Conservation (phyloP, 1,284 basidiomycete genomes). For the Ustilago tritici region DNA sequence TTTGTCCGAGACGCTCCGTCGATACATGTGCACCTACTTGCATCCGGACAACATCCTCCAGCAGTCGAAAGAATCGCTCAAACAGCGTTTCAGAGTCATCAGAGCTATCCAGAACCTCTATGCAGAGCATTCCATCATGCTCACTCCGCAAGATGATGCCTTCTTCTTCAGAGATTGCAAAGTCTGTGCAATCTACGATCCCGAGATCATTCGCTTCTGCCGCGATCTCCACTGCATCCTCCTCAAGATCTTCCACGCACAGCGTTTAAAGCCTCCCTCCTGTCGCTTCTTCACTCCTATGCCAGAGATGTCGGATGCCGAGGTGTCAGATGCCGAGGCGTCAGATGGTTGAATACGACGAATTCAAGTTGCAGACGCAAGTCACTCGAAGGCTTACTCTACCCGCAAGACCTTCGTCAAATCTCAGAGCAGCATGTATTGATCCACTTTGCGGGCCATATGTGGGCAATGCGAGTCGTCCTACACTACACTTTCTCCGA, state of each 20-base stretch:
- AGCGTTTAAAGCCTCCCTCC: conserved; percentile 20
- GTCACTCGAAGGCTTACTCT: too few relatives aligned
- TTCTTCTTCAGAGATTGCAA: conserved; percentile 34
- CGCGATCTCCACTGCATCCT: conserved; percentile 30
- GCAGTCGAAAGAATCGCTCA: conserved; percentile 14
- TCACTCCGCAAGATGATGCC: conserved; percentile 28
- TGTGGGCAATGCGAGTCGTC: too few relatives aligned
- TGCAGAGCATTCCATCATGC: conserved; percentile 28
- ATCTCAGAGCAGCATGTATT: too few relatives aligned
- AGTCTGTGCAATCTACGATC: conserved; percentile 31
- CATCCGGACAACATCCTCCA: conserved; percentile 20
- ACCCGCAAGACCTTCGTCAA: too few relatives aligned
- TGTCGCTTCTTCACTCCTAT: conserved; percentile 23
- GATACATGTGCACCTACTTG: conserved; percentile 31
- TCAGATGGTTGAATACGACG: neutral
- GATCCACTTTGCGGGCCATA: too few relatives aligned
- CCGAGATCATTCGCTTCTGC: conserved; percentile 37
- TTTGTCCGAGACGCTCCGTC: conserved; percentile 34
- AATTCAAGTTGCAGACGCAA: neutral
- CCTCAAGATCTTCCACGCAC: conserved; percentile 27
- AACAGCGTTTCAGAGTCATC: conserved; percentile 28
- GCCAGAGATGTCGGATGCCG: conserved; percentile 21
- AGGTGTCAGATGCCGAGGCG: conserved; percentile 10
- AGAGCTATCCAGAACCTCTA: conserved; percentile 28
- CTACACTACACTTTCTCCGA: too few relatives aligned